phyloP scores from a whole-genome alignment of 1,284 basidiomycete species.

The Ceratorhiza oryzae-sativae region DNA sequence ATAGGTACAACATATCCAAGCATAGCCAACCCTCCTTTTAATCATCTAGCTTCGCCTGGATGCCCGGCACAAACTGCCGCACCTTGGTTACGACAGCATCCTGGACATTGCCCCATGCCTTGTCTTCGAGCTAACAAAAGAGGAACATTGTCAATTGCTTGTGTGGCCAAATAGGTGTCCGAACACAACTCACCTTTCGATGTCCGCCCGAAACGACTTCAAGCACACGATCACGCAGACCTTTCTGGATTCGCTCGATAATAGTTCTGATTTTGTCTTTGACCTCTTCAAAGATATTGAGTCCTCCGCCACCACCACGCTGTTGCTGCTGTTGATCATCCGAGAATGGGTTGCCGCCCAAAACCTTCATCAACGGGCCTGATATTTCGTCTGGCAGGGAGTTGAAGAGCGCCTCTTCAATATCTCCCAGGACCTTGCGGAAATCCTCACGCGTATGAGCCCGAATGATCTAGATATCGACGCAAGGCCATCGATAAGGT shows the following conservation, averaged over 20 bases:
- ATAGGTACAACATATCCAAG: neutral
- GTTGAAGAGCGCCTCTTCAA: slow-evolving; percentile 40
- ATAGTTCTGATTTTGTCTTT: slow-evolving; percentile 40
- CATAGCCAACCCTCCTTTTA: slow-evolving; percentile 10
- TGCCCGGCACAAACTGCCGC: slow-evolving; percentile 40
- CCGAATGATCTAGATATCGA: slow-evolving; percentile 16
- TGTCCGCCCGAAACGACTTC: slow-evolving; percentile 41
- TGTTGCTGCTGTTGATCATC: slow-evolving; percentile 12
- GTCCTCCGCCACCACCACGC: slow-evolving; percentile 10
- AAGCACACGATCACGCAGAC: slow-evolving; percentile 40
- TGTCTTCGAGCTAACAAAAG: slow-evolving; percentile 39
- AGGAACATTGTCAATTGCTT: neutral
- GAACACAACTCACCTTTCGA: slow-evolving; percentile 28
- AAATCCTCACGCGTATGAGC: slow-evolving; percentile 39
- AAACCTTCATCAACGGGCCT: slow-evolving; percentile 37
- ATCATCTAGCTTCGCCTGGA: slow-evolving; percentile 41
- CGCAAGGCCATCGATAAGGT: neutral
- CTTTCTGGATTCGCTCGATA: slow-evolving; percentile 40
- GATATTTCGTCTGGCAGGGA: slow-evolving; percentile 37
- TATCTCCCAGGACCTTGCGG: slow-evolving; percentile 37
- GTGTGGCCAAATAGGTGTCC: neutral
- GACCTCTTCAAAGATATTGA: slow-evolving; percentile 38
- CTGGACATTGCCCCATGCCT: slow-evolving; percentile 41
- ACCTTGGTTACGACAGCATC: slow-evolving; percentile 41
- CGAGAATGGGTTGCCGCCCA: slow-evolving; percentile 40